Percentiles rank a stretch among this genome's conserved stretches.
Conservation (phyloP, 495 filamentous ascomycete genomes). For the Talaromyces proteolyticus region DNA sequence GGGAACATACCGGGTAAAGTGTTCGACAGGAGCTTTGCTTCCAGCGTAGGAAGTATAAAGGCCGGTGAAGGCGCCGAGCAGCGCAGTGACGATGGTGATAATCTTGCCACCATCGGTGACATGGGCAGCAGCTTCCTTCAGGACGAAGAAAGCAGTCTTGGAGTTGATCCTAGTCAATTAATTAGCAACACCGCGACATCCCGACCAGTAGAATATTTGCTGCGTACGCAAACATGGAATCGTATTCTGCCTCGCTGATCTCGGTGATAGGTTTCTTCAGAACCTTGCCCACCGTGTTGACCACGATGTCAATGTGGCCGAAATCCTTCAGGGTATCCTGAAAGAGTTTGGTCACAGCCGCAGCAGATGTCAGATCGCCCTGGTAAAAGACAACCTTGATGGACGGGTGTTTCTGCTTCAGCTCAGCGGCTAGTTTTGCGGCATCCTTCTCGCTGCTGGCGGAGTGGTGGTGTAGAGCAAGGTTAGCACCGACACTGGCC, state of each 20-base stretch:
- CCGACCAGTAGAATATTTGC: neutral
- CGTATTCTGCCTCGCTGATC: conserved; percentile 44
- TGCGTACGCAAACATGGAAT: conserved; percentile 35
- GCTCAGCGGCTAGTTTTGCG: conserved; percentile 15
- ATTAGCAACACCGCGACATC: neutral
- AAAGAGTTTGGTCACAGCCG: conserved; percentile 24
- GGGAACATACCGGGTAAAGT: conserved; percentile 25
- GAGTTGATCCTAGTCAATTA: conserved; percentile 31
- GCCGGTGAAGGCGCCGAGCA: conserved; percentile 30
- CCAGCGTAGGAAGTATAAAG: conserved; percentile 35
- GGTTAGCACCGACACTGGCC: conserved; percentile 18
- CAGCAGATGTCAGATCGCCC: conserved; percentile 23
- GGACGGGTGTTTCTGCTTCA: conserved; percentile 22
- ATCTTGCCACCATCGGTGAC: conserved; percentile 29
- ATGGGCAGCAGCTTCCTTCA: conserved; percentile 25
- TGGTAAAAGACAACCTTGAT: conserved; percentile 24
- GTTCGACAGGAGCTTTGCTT: conserved; percentile 32
- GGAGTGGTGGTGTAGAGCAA: conserved; percentile 29
- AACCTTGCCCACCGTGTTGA: conserved; percentile 47
- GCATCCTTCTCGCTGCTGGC: conserved; percentile 18
- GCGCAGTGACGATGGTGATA: conserved; percentile 29
- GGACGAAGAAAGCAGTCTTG: conserved; percentile 31
- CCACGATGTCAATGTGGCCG: conserved; percentile 45
- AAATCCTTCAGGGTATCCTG: conserved; percentile 20
- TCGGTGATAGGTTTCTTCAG: conserved; percentile 42